A percentile compares a stretch with the other conserved stretches of the same genome.
Evolutionary conservation across 2,329 filamentous ascomycete genomes (phyloP).

Genomic region (Metarhizium rileyi): DNA sequence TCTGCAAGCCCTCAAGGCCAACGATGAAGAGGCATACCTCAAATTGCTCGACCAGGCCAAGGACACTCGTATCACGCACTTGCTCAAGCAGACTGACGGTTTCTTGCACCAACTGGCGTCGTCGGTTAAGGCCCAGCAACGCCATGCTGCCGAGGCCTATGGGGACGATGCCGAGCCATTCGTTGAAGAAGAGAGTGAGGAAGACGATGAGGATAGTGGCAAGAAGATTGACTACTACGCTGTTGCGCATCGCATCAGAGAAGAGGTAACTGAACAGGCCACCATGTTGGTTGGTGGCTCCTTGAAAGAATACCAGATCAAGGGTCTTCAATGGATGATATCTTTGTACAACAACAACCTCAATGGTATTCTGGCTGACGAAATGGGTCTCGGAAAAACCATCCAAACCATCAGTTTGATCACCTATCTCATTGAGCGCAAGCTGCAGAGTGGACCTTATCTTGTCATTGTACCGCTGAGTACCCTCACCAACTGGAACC

Average conservation of each 20-base stretch:
- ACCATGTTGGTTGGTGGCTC: conserved; percentile 80
- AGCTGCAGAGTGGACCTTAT: conserved; percentile 84
- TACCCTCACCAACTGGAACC: conserved; percentile 96
- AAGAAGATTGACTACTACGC: conserved; percentile 98
- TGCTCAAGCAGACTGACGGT: conserved; percentile 92
- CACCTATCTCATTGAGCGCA: conserved; percentile 93
- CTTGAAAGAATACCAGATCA: conserved; percentile 95
- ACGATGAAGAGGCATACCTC: conserved; percentile 98
- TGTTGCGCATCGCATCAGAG: conserved; percentile 90
- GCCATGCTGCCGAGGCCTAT: conserved; percentile 69
- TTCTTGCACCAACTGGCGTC: conserved; percentile 93
- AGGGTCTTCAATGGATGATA: conserved; percentile 99
- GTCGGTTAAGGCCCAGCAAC: conserved; percentile 90
- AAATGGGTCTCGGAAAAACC: conserved; percentile 99
- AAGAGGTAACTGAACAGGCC: conserved; percentile 79
- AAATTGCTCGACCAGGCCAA: conserved; percentile 97
- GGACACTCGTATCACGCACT: conserved; percentile 96
- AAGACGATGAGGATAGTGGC: conserved; percentile 59
- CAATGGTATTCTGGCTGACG: conserved; percentile 95
- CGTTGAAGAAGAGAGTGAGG: conserved; percentile 56
- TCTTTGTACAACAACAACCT: conserved; percentile 99
- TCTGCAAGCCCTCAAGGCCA: conserved; percentile 96
- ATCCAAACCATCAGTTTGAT: conserved; percentile 98
- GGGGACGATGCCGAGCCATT: conserved; percentile 47
- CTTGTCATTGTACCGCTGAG: conserved; percentile 94